Conservation (phyloP, 139 green algal genomes). For the Micractinium sp. region DNA sequence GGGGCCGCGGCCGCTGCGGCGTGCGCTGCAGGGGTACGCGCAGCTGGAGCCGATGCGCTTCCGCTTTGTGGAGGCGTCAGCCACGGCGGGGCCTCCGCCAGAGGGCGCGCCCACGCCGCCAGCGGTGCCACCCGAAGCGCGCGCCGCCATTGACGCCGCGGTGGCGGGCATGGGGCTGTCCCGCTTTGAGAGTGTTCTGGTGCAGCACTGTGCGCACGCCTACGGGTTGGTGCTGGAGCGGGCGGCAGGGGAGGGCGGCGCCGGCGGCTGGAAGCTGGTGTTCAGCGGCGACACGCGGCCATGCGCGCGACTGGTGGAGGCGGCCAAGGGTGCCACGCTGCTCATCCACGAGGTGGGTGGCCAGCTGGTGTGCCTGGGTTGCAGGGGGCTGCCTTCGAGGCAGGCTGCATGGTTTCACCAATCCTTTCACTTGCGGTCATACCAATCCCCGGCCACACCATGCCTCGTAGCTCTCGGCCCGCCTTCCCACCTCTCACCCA, state of each 20-base stretch:
- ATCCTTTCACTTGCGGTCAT: no score
- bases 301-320: slow-evolving; percentile 72
- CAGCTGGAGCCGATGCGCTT: slow-evolving; percentile 68
- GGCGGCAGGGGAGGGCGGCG: neutral
- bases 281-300: slow-evolving; percentile 94
- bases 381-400: no score
- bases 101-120: neutral
- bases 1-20: slow-evolving; percentile 78
- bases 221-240: slow-evolving; percentile 79
- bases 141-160: slow-evolving; percentile 11
- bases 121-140: neutral
- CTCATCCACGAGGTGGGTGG: slow-evolving; percentile 90
- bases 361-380: neutral
- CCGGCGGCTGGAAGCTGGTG: slow-evolving; percentile 77
- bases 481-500: no score
- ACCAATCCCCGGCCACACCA: no score
- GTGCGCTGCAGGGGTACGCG: slow-evolving; percentile 69
- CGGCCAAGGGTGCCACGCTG: slow-evolving; percentile 81
- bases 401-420: no score
- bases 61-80: slow-evolving; percentile 67
- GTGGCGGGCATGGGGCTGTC: slow-evolving; percentile 61
- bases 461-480: no score
- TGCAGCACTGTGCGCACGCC: slow-evolving; percentile 77
- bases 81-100: neutral
- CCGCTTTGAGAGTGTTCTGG: slow-evolving; percentile 65